Conservation (phyloP, 345 rosid species). For the Dipteronia dyeriana region DNA sequence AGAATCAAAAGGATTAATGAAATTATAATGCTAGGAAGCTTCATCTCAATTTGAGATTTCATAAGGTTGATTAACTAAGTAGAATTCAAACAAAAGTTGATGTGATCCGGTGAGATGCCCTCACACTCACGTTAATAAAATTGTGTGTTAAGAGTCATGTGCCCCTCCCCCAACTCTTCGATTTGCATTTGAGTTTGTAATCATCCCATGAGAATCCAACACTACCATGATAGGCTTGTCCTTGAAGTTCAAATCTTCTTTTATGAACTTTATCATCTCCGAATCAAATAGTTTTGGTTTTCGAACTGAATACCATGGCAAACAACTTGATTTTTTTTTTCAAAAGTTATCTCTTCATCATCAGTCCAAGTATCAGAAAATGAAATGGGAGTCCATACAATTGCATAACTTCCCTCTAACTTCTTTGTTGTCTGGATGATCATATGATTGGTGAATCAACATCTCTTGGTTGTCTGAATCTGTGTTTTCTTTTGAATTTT, state of each 20-base stretch:
- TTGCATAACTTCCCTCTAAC: slow-evolving; percentile 42
- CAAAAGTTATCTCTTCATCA: slow-evolving; percentile 42
- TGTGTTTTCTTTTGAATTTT: too few relatives aligned
- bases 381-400: slow-evolving; percentile 67
- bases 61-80: too few relatives aligned
- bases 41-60: background rate
- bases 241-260: slow-evolving; percentile 52
- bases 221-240: slow-evolving; percentile 56
- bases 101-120: too few relatives aligned
- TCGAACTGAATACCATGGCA: slow-evolving; percentile 66
- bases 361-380: slow-evolving; percentile 51
- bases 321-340: too few relatives aligned
- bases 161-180: too few relatives aligned
- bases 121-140: too few relatives aligned
- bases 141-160: too few relatives aligned
- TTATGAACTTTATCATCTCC: slow-evolving; percentile 48
- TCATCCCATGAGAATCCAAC: slow-evolving; percentile 53
- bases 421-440: slow-evolving; percentile 40
- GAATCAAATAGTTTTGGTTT: slow-evolving; percentile 54
- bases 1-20: too few relatives aligned
- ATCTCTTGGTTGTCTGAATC: background rate
- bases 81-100: too few relatives aligned
- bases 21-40: background rate
- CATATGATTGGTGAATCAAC: slow-evolving; percentile 59
- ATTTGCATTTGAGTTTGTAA: slow-evolving; percentile 54